Evolutionary conservation across 139 green algal genomes (phyloP).

Genomic region (Auxenochlorella pyrenoidosa): DNA sequence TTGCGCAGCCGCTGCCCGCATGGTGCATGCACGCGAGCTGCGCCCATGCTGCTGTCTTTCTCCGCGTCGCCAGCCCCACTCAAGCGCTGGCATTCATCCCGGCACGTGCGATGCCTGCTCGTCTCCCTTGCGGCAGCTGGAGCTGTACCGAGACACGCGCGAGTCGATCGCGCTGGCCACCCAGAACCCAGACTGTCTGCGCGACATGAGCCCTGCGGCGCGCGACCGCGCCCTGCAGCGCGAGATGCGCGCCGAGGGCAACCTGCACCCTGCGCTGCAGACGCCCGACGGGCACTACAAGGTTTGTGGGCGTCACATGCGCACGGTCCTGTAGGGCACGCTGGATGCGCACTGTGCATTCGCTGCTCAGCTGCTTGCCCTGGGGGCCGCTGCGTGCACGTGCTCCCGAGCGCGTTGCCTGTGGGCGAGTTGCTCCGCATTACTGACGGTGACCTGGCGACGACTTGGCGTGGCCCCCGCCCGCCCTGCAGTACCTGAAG

Average conservation of each 20-base stretch:
- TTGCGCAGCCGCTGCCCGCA: no score
- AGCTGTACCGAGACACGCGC: constrained; percentile 65
- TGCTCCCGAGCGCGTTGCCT: no score
- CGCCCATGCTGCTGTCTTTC: neutral
- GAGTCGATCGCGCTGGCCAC: constrained; percentile 51
- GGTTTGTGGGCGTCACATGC: neutral
- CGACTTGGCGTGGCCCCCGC: no score
- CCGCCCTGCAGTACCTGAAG: constrained; percentile 58
- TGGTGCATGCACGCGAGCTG: neutral
- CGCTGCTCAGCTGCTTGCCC: neutral
- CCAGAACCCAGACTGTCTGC: constrained; percentile 30
- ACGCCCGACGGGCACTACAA: constrained; percentile 64
- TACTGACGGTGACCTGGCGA: no score
- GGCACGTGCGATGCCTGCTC: neutral
- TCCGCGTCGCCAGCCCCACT: no score
- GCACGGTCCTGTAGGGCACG: no score
- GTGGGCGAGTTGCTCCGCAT: no score
- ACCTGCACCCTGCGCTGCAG: constrained; percentile 76
- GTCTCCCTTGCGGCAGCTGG: constrained; percentile 38
- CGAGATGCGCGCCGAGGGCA: constrained; percentile 70
- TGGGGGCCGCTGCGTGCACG: neutral
- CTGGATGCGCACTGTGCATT: neutral
- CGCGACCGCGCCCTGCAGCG: constrained; percentile 59
- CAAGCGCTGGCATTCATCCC: no score
- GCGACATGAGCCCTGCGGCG: constrained; percentile 49